Conservation (phyloP, 768 basidiomycete genomes). For the Flagelloscypha sp. region DNA sequence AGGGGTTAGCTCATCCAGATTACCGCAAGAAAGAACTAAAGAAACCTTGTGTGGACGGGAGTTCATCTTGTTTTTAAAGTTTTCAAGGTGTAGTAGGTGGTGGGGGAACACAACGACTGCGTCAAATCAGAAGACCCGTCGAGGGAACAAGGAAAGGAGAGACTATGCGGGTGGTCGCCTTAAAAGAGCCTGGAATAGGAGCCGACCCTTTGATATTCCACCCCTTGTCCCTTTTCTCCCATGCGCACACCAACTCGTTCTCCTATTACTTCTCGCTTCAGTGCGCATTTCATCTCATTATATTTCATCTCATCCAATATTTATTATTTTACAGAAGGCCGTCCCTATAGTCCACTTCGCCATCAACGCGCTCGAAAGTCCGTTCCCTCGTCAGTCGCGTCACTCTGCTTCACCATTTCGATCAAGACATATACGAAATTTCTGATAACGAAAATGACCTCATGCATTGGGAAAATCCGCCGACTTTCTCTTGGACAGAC, state of each 20-base stretch:
- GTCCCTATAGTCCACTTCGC: not conserved
- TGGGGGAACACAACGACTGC: conserved; percentile 10
- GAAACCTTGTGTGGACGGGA: conserved; percentile 64
- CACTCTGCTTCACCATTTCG: not conserved
- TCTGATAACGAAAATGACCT: conserved; percentile 13
- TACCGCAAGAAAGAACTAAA: conserved; percentile 8
- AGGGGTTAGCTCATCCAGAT: conserved; percentile 5
- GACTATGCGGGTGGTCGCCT: conserved; percentile 3
- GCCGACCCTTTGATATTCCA: not conserved
- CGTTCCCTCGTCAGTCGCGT: conserved; percentile 1
- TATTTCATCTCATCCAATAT: not conserved
- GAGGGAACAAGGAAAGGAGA: conserved; percentile 4
- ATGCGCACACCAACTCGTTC: not conserved
- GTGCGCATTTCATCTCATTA: not conserved
- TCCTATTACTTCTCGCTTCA: too few species aligned
- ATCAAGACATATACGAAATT: conserved; percentile 1
- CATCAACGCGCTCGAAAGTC: not conserved
- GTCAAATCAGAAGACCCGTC: conserved; percentile 1
- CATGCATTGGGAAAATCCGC: conserved; percentile 7
- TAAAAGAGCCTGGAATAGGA: conserved; percentile 2
- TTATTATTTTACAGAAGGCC: not conserved
- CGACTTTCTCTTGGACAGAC: conserved; percentile 41
- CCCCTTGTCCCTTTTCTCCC: not conserved
- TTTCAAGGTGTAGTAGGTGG: conserved; percentile 13
- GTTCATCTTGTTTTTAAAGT: conserved; percentile 43